A percentile compares a stretch with the other conserved stretches of the same genome.
phyloP scores from a whole-genome alignment of 2,329 filamentous ascomycete genomes.

The Monosporascus cannonballus region DNA sequence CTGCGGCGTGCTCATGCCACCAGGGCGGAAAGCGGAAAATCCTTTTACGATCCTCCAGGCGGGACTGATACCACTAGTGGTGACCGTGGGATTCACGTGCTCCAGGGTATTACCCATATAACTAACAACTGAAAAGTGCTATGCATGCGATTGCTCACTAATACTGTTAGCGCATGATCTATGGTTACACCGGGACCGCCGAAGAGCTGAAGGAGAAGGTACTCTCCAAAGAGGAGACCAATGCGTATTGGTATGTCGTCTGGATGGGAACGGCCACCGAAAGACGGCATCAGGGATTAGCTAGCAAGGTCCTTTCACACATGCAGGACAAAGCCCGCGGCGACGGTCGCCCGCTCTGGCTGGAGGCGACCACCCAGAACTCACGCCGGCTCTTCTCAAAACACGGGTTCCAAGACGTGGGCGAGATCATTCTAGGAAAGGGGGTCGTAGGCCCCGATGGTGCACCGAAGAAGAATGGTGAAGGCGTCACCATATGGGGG shows the following conservation, averaged over 20 bases:
- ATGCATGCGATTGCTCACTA: not conserved
- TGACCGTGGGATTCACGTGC: not conserved
- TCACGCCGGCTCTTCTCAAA: slow-evolving; percentile 5
- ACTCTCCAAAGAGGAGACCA: slow-evolving; percentile 4
- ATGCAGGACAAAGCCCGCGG: slow-evolving; percentile 4
- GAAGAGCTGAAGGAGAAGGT: slow-evolving; percentile 6
- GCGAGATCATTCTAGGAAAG: slow-evolving; percentile 5
- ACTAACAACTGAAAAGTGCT: not conserved
- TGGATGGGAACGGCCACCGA: slow-evolving; percentile 5
- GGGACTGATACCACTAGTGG: not conserved
- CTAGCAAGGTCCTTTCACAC: slow-evolving; percentile 3
- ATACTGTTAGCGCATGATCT: not conserved
- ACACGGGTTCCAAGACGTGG: slow-evolving; percentile 8
- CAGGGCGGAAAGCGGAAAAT: slow-evolving; percentile 3
- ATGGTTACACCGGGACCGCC: slow-evolving; percentile 3
- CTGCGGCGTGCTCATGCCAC: slow-evolving; percentile 6
- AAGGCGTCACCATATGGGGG: slow-evolving; percentile 7
- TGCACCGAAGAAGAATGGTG: slow-evolving; percentile 3
- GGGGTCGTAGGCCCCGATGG: slow-evolving; percentile 6
- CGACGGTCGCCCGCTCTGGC: slow-evolving; percentile 6
- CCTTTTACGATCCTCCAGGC: slow-evolving; percentile 2
- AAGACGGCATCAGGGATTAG: slow-evolving; percentile 7
- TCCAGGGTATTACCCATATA: not conserved
- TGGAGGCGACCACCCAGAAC: slow-evolving; percentile 6
- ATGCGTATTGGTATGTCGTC: slow-evolving; percentile 7